These are phyloP conservation scores for Saturnispora hagleri DNA, from an alignment of 805 yeast species.

Conservation along the genomic window DNA sequence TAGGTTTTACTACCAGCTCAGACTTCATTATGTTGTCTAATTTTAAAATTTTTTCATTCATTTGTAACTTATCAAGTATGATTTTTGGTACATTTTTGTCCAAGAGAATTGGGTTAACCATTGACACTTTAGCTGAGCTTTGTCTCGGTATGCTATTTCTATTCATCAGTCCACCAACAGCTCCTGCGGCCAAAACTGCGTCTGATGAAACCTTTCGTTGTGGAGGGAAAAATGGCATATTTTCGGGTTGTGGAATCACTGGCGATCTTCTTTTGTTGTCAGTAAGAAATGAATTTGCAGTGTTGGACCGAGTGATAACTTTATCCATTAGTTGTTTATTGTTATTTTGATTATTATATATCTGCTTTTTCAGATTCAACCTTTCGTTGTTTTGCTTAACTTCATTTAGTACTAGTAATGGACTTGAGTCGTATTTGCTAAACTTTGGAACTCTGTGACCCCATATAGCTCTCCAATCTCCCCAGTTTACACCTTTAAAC, in stretches of 20 bases:
- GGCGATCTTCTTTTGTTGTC: not conserved
- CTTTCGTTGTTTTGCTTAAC: slow-evolving; percentile 11
- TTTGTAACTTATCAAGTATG: slow-evolving; percentile 22
- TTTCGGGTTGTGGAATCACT: not conserved
- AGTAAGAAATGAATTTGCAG: not conserved
- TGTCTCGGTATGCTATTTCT: slow-evolving; percentile 1
- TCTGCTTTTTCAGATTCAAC: slow-evolving; percentile 21
- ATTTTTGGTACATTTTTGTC: slow-evolving; percentile 26
- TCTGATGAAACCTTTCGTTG: slow-evolving; percentile 23
- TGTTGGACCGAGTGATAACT: slow-evolving; percentile 20
- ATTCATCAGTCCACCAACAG: slow-evolving; percentile 22
- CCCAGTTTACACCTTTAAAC: slow-evolving; percentile 62
- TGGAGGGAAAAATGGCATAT: slow-evolving; percentile 17
- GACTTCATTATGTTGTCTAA: slow-evolving; percentile 27
- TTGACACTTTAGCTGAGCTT: slow-evolving; percentile 18
- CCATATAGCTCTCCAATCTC: slow-evolving; percentile 62
- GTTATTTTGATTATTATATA: slow-evolving; percentile 22
- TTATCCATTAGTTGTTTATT: slow-evolving; percentile 28
- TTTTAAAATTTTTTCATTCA: slow-evolving; percentile 26
- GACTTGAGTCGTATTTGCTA: slow-evolving; percentile 47
- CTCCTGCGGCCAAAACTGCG: slow-evolving; percentile 30
- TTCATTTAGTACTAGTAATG: slow-evolving; percentile 2
- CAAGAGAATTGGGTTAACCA: slow-evolving; percentile 27
- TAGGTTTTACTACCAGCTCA: slow-evolving; percentile 25
- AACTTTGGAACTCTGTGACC: slow-evolving; percentile 54